Percentiles rank a stretch among this genome's conserved stretches.
Evolutionary conservation across 768 basidiomycete genomes (phyloP).

Genomic region (Rhodotorula taiwanensis): DNA sequence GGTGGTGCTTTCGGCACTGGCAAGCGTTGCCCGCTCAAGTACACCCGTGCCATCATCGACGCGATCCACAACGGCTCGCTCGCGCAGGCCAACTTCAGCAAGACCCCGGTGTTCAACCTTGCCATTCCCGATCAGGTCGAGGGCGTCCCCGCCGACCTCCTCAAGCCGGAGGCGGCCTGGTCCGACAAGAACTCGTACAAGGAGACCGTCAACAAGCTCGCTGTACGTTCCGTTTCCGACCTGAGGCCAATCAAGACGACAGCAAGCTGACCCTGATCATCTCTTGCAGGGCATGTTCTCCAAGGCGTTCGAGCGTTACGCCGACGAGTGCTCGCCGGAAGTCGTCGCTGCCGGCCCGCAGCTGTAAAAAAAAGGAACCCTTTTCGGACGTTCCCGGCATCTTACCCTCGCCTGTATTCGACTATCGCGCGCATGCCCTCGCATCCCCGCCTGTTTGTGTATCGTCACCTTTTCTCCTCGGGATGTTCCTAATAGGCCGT

Average conservation of each 20-base stretch:
- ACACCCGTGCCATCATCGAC: conserved; percentile 92
- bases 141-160: conserved; percentile 81
- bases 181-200: conserved; percentile 73
- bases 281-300: conserved; percentile 65
- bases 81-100: conserved; percentile 77
- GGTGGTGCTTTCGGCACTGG: conserved; percentile 88
- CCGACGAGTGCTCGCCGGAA: conserved; percentile 71
- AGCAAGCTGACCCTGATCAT: too few relatives aligned
- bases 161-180: conserved; percentile 86
- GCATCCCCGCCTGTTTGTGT: too few relatives aligned
- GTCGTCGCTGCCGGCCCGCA: conserved; percentile 74
- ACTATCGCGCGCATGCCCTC: too few relatives aligned
- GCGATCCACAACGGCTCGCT: conserved; percentile 91
- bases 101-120: conserved; percentile 62
- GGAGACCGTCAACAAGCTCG: conserved; percentile 62
- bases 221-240: conserved; percentile 45
- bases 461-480: too few relatives aligned
- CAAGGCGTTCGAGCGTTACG: conserved; percentile 86
- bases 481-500: too few relatives aligned
- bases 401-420: too few relatives aligned
- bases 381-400: too few relatives aligned
- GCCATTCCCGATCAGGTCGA: conserved; percentile 73
- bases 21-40: conserved; percentile 91
- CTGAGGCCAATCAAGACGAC: too few relatives aligned
- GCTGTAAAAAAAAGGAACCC: neutral